Base-by-base conservation (phyloP, 2,329 filamentous ascomycete genomes). In the Rhytidhysteron rufulum region DNA sequence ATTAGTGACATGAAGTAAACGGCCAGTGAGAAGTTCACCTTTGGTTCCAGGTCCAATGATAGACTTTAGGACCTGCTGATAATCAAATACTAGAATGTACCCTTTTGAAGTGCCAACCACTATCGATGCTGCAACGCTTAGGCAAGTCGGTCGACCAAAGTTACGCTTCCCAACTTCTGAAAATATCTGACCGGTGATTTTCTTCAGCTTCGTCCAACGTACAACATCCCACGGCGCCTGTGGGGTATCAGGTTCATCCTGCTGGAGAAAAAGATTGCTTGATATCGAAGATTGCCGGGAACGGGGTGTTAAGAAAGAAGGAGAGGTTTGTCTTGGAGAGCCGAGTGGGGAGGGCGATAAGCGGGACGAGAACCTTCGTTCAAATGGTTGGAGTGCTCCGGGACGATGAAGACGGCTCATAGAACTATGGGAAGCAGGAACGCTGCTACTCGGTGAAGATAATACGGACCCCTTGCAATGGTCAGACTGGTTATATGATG, bases 201-300 rank as follows among this genome's bases (percentile, higher is more conserved):
- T 97, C 57, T 83, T 87, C 42, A 98, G 70, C 60, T 86, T 93
- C 1, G 88, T 97, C 94, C 94, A 98, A 58, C 90, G 79, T 43
- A 98, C 86, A 39, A 97, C 89, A 58, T 98, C 93, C 94, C 93
- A 98, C 2, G 93, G 93, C 4, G 87, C 82, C 40, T 88, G 82
- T 3, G 82, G 77, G 1, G 82, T 80, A 49, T 91, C 86, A 17
- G 77, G 73, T 4, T 62, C 65, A 36, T 68, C 64, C 34, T 86
- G 85, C 37, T 75, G 71, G 41, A 81, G 71, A 25, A 70, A 69
- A 3, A 82, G 58, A 50, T 87, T 81, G 53, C 87, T 94, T 32
- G 78, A 83, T 16, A 89, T 57, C 1, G 91, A 96, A 2, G 82
- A 84, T 53, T 88, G 86, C 40, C 90, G 83, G 39, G 88, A 94